phyloP scores from a whole-genome alignment of 306 rosid species.

The Sicyos edulis region DNA sequence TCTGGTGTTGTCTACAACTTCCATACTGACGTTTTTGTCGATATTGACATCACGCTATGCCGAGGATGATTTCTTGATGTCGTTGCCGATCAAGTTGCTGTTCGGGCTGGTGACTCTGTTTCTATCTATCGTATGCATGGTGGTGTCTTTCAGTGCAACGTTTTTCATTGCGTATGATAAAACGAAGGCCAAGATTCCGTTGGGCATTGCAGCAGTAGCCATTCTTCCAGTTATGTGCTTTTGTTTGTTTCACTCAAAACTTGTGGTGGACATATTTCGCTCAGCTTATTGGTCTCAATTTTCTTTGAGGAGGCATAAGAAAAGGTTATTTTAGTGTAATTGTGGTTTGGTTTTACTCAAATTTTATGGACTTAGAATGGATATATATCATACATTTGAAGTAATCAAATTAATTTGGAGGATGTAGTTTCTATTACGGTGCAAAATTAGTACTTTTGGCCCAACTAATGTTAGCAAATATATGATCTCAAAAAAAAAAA shows the following conservation, averaged over 20 bases:
- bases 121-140: background rate
- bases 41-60: constrained; percentile 5
- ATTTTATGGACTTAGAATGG: background rate
- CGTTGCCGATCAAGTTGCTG: constrained; percentile 8
- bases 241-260: constrained; percentile 5
- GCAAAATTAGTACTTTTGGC: too few species aligned
- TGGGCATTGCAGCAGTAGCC: background rate
- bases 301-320: background rate
- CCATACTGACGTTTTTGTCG: background rate
- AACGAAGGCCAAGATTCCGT: background rate
- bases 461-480: too few species aligned
- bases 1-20: background rate
- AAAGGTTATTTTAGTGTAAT: background rate
- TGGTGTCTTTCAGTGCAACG: constrained; percentile 10
- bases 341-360: background rate
- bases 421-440: too few species aligned
- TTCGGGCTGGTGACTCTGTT: background rate
- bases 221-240: background rate
- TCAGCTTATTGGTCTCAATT: background rate
- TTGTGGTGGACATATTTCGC: background rate
- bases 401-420: background rate
- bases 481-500: too few species aligned
- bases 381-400: background rate
- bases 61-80: background rate
- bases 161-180: background rate